Base-by-base conservation (phyloP, 495 filamentous ascomycete species). In the Xylaria longipes region DNA sequence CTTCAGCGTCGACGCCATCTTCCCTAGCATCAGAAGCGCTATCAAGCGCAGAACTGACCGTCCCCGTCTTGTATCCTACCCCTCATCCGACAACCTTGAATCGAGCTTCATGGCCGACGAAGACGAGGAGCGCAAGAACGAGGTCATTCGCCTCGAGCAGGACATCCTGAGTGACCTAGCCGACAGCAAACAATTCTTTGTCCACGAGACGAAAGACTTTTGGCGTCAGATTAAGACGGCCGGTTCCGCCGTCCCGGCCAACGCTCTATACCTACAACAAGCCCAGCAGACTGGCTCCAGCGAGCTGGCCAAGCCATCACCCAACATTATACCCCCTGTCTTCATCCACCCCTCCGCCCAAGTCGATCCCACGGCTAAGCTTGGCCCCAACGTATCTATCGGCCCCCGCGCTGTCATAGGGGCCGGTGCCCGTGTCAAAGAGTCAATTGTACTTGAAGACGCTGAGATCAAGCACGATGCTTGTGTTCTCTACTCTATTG, bases 181-280 rank as follows among this genome's bases (percentile, higher is more conserved):
- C 45, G 96, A 99, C 84, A 97, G 90, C 88, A 95, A 97, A 80
- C 94, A 96, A 78, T 99, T 99, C 87, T 99, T 93, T 82, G 97
- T 98, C 25, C 92, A 97, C 81, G 96, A 99, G 83, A 98, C 96
- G 56, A 97, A 97, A 84, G 96, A 97, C 78, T 99, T 99, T 84
- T 99, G 96, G 96, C 95, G 96, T 68, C 96, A 99, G 87, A 98
- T 99, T 88, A 99, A 99, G 89, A 97, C 97, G 6, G 96, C 96
- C 61, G 97, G 97, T 50, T 98, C 96, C 27, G 96, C 96, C 62
- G 94, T 99, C 68, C 97, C 96, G 12, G 96, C 96, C 70, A 98
- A 99, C 79, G 97, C 96, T 1, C 90, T 99, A 3, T 99, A 99
- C 84, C 89, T 99, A 50, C 93, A 95, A 79, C 95, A 98, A 85